Conservation (phyloP, 202 grass and related monocot species). For the Panicum virgatum region DNA sequence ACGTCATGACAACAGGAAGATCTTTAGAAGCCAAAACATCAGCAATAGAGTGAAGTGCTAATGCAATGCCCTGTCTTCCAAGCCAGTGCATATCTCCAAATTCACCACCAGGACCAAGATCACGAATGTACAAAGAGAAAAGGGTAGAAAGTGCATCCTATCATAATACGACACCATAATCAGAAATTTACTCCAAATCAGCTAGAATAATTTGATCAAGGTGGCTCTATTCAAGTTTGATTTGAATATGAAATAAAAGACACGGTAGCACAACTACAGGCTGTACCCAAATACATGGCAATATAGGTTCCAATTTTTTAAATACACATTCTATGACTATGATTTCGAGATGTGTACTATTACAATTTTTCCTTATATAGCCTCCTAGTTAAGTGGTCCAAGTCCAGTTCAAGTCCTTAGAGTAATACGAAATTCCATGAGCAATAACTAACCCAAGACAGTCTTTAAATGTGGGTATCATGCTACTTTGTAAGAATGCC, state of each 20-base stretch:
- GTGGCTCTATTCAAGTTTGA: slow-evolving; percentile 19
- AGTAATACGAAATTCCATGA: background rate
- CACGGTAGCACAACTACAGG: slow-evolving; percentile 14
- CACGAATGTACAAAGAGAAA: slow-evolving; percentile 79
- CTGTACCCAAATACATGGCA: background rate
- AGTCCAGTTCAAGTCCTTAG: background rate
- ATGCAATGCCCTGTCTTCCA: slow-evolving; percentile 92
- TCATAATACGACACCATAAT: background rate
- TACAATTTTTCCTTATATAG: background rate
- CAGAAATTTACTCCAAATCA: slow-evolving; percentile 19
- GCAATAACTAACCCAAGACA: background rate
- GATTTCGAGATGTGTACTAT: background rate
- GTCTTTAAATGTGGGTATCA: slow-evolving; percentile 5
- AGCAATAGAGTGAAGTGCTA: slow-evolving; percentile 86
- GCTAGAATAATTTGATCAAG: background rate
- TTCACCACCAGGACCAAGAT: slow-evolving; percentile 69
- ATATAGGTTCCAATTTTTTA: background rate
- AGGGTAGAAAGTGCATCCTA: slow-evolving; percentile 93
- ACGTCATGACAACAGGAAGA: slow-evolving; percentile 96
- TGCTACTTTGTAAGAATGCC: background rate
- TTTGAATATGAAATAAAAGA: slow-evolving; percentile 10
- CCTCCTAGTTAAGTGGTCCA: background rate
- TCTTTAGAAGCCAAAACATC: slow-evolving; percentile 94
- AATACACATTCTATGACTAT: background rate
- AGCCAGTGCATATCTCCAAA: slow-evolving; percentile 69